Base-by-base conservation (phyloP, 2,329 filamentous ascomycete genomes). In the Elsinoe batatas region DNA sequence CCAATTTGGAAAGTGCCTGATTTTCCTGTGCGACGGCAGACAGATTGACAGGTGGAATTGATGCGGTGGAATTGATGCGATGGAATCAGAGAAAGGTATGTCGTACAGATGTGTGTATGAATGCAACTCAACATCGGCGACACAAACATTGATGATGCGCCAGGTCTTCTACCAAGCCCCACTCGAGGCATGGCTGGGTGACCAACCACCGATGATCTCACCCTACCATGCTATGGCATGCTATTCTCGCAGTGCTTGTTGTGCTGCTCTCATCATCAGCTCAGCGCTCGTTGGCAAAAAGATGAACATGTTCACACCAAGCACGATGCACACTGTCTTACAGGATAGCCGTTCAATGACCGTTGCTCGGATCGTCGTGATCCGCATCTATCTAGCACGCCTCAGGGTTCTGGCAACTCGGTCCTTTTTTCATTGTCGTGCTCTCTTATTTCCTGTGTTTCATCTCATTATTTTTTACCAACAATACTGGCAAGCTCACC, bases 141-240 rank as follows among this genome's bases (percentile, higher is more conserved):
- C 40, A 26, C 18, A 44, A 44, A 44, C 40, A 44, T 22, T 26
- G 17, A 49, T 36, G 26, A 15, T 35, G 44, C 44, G 26, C n/a
- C 13, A 26, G 37, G 37, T 15, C 37, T 44, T 22, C 40, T 26
- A 10, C 20, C 40, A 44, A 22, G 40, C 18, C 40, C 40, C 18
- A 26, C 40, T 30, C 26, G 26, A 30, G 26, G 30, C 44, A 38
- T 51, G 47, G 35, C 47, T 51, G 47, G 35, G 32, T n/a, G 47
- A 51, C 35, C 32, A 38, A 38, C 47, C 47, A 38, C 47, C 47
- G 35, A 51, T 51, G 47, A 38, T 38, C 32, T 51, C 47, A 51
- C 47, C 26, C 6, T 51, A 12, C 26, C 32, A 35, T 30, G 26
- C 26, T 30, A n/a, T n/a, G n/a, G n/a, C n/a, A n/a, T 47, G 22